These are phyloP conservation scores for Termitomyces heimii DNA, from an alignment of 768 basidiomycete species.

Conservation along the genomic window DNA sequence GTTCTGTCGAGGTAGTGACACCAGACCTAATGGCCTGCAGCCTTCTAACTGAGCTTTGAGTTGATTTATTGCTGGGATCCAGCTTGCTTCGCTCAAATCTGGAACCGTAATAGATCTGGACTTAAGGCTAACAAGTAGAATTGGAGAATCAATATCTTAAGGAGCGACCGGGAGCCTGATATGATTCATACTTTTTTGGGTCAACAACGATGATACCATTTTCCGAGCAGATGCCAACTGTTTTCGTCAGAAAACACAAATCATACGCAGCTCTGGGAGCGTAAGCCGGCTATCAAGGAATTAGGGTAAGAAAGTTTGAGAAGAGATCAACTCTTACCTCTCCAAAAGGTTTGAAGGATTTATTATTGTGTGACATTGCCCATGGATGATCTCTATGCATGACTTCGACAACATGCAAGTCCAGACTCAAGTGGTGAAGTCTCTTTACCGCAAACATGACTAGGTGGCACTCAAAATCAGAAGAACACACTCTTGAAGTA, in stretches of 20 bases:
- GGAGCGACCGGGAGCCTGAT: neutral
- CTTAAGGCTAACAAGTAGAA: constrained; percentile 29
- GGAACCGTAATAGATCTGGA: constrained; percentile 49
- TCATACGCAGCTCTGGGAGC: constrained; percentile 68
- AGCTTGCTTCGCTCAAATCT: constrained; percentile 39
- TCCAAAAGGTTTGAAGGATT: constrained; percentile 59
- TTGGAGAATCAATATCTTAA: neutral
- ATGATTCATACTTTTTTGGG: constrained; percentile 53
- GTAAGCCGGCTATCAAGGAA: constrained; percentile 48
- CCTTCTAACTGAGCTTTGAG: constrained; percentile 57
- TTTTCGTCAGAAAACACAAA: constrained; percentile 54
- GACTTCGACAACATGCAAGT: constrained; percentile 56
- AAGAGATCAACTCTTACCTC: constrained; percentile 40
- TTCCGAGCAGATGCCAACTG: constrained; percentile 58
- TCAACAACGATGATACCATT: constrained; percentile 62
- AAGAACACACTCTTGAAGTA: neutral
- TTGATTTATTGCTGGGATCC: constrained; percentile 32
- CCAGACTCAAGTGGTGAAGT: constrained; percentile 47
- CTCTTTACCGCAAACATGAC: constrained; percentile 68
- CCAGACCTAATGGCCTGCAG: constrained; percentile 61
- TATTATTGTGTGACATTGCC: constrained; percentile 18
- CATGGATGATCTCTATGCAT: constrained; percentile 24
- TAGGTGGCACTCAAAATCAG: constrained; percentile 17
- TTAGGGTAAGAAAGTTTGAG: neutral
- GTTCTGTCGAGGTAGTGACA: constrained; percentile 22